These are phyloP conservation scores for Trichoderma sp. DNA, from an alignment of 2,329 filamentous ascomycete species.

Conservation along the genomic window DNA sequence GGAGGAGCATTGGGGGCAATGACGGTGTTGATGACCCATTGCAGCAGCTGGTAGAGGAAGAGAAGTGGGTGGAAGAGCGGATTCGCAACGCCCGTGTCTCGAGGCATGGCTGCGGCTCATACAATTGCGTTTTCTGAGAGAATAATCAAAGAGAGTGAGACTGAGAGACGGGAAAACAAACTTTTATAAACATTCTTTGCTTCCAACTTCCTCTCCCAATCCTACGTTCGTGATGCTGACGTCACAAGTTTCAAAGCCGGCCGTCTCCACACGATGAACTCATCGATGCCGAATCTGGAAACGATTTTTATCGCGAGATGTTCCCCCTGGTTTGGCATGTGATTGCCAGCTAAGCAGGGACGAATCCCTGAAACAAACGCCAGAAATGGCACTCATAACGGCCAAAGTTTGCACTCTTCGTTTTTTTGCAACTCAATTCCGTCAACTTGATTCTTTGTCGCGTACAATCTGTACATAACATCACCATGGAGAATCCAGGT, in stretches of 20 bases:
- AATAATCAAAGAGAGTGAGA: neutral
- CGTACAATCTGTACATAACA: neutral
- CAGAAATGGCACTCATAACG: conserved; percentile 1
- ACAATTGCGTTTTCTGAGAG: neutral
- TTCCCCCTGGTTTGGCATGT: conserved; percentile 19
- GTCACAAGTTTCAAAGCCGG: conserved; percentile 30
- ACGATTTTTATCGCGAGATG: neutral
- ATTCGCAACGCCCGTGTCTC: conserved; percentile 34
- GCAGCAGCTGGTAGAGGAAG: conserved; percentile 64
- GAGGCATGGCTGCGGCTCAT: conserved; percentile 8
- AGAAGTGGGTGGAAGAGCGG: conserved; percentile 56
- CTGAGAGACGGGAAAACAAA: neutral
- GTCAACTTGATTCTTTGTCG: neutral
- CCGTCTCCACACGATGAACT: conserved; percentile 22
- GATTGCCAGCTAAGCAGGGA: conserved; percentile 6
- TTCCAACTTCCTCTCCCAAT: too few species aligned
- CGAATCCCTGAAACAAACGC: neutral
- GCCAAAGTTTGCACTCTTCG: neutral
- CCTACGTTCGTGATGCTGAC: conserved; percentile 30
- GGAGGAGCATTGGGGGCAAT: conserved; percentile 71
- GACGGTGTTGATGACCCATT: conserved; percentile 63
- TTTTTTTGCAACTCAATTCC: neutral
- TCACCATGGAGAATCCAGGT: conserved; percentile 49
- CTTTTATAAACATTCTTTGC: neutral
- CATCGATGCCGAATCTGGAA: conserved; percentile 13